Conservation (phyloP, 805 yeast genomes). For the Starmerella apis region DNA sequence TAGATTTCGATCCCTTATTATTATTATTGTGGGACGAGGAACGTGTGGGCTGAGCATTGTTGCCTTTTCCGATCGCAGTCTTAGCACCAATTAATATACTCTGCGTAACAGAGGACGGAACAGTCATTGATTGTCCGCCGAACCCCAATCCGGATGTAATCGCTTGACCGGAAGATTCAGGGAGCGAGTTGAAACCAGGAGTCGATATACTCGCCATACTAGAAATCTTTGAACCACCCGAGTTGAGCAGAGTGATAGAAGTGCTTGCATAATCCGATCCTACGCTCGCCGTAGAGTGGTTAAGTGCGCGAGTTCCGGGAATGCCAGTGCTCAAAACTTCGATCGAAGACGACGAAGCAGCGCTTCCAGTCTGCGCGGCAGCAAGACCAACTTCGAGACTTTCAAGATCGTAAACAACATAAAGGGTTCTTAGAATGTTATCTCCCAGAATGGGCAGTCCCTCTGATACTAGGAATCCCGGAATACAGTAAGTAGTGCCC, state of each 20-base stretch:
- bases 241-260: not conserved
- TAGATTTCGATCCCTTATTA: not conserved
- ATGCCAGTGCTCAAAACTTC: conserved; percentile 1
- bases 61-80: not conserved
- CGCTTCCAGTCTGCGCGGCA: not conserved
- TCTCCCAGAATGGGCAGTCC: conserved; percentile 41
- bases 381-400: conserved; percentile 46
- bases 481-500: not conserved
- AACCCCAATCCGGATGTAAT: not conserved
- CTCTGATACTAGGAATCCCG: conserved; percentile 9
- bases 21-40: not conserved
- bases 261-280: not conserved
- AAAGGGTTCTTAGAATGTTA: conserved; percentile 44
- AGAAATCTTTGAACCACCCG: not conserved
- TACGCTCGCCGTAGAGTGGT: not conserved
- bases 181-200: not conserved
- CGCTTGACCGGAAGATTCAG: not conserved
- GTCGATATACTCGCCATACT: not conserved
- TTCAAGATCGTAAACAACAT: conserved; percentile 52
- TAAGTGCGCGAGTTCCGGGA: not conserved
- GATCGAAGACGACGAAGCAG: not conserved
- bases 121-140: not conserved
- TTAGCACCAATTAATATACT: not conserved
- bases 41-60: not conserved
- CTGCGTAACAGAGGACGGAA: not conserved